Evolutionary conservation across 2,329 filamentous ascomycete species (phyloP).

Genomic region (Metarhizium anisopliae): DNA sequence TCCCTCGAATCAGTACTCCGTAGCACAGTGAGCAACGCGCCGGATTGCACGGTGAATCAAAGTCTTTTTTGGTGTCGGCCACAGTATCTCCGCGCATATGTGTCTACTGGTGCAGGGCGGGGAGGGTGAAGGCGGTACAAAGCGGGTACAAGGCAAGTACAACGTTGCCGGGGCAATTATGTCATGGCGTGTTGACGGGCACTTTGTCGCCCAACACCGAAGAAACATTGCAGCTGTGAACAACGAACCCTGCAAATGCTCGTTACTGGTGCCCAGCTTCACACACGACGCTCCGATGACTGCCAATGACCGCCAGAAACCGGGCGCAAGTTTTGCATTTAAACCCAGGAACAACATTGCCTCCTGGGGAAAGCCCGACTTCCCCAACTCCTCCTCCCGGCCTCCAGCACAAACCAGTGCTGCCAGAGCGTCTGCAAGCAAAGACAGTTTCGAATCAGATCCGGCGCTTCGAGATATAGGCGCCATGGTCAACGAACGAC

Average conservation of each 20-base stretch:
- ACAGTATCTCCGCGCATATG: not conserved
- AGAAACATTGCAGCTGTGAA: slow-evolving; percentile 8
- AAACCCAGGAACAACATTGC: slow-evolving; percentile 21
- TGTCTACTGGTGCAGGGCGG: no score
- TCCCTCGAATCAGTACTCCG: no score
- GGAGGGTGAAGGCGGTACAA: no score
- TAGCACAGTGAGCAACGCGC: not conserved
- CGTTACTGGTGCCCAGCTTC: not conserved
- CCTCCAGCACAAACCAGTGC: not conserved
- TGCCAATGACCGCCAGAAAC: slow-evolving; percentile 13
- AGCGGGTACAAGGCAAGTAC: not conserved
- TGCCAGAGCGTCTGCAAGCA: not conserved
- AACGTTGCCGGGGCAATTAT: slow-evolving; percentile 22
- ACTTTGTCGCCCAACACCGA: slow-evolving; percentile 2
- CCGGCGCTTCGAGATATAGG: slow-evolving; percentile 10
- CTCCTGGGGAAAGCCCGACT: slow-evolving; percentile 14
- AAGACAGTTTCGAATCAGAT: not conserved
- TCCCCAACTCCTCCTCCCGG: slow-evolving; percentile 7
- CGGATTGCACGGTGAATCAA: not conserved
- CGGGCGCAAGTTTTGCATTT: slow-evolving; percentile 22
- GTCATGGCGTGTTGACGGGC: slow-evolving; percentile 10
- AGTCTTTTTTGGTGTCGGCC: not conserved
- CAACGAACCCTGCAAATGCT: slow-evolving; percentile 6
- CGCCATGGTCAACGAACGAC: slow-evolving; percentile 40
- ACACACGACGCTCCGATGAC: slow-evolving; percentile 10